Base-by-base conservation (phyloP, 352 stramenopile genomes). In the Phytophthora foliorum region DNA sequence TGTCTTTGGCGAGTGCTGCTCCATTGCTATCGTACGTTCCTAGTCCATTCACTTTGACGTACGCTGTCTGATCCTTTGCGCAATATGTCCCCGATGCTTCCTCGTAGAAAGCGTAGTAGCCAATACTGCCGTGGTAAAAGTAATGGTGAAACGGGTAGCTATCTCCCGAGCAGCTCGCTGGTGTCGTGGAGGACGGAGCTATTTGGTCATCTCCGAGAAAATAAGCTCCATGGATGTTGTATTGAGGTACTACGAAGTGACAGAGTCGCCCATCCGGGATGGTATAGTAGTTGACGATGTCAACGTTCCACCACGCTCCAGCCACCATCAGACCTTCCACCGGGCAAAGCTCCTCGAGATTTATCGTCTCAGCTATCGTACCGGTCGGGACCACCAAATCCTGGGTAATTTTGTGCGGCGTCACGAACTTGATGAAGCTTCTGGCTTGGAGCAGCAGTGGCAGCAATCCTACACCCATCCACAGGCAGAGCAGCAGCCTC, bases 81-180 rank as follows among this genome's bases (percentile, higher is more conserved):
- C 59, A 61, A 17, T 49, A 67, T n/a, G 51, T 61, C 0, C 50
- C 50, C 6, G 53, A 45, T 6, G 41, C 49, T 27, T 67, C 59
- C 41, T 67, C 59, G n/a, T 66, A 66, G 17, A 67, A 60, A 0
- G 59, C 53, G 9, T 61, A 67, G 24, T 61, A 61, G 6, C 59
- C 59, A 25, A 67, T 54, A 50, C 59, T 67, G 1, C 59, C 59
- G 17, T 67, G 59, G n/a, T 61, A 67, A 24, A 61, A 67, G 29
- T 67, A 67, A 13, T 67, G 50, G 11, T 60, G 36, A 17, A 57
- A 60, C 9, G 21, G 16, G 13, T 24, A 61, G 19, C 39, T 61
- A 8, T 67, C 39, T 14, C 38, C 16, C 9, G 27, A 31, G 31
- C 59, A 67, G 21, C 27, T 60, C n/a, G 31, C 16, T 32, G 59